phyloP scores from a whole-genome alignment of 495 filamentous ascomycete genomes.

The Aspergillus cavernicola region DNA sequence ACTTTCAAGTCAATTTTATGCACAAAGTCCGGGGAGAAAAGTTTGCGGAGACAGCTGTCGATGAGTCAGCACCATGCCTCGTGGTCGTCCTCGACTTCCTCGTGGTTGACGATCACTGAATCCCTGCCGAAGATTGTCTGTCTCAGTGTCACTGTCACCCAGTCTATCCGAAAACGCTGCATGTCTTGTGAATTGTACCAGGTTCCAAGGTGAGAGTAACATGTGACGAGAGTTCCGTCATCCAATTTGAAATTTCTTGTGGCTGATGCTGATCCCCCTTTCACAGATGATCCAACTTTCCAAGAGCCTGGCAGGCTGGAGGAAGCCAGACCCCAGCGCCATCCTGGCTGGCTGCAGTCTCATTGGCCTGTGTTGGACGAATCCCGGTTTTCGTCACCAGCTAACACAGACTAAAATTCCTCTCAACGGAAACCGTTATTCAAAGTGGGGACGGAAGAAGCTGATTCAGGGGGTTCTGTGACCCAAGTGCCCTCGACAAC shows the following conservation, averaged over 20 bases:
- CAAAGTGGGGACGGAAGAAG: constrained; percentile 12
- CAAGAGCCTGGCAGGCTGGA: too few relatives aligned
- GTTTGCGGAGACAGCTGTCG: constrained; percentile 8
- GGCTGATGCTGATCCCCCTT: constrained; percentile 14
- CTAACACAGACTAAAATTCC: constrained; percentile 5
- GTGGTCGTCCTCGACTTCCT: not conserved
- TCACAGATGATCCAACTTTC: constrained; percentile 7
- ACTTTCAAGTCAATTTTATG: not conserved
- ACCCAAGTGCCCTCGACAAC: not conserved
- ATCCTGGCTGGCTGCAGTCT: not conserved
- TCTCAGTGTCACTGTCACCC: too few relatives aligned
- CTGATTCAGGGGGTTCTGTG: constrained; percentile 14
- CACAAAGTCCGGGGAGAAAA: constrained; percentile 16
- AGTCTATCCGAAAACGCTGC: too few relatives aligned
- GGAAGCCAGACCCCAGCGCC: not conserved
- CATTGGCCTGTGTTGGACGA: constrained; percentile 1
- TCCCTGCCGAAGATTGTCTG: too few relatives aligned
- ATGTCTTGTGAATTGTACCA: too few relatives aligned
- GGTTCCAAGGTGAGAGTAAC: not conserved
- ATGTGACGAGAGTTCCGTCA: not conserved
- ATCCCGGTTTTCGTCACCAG: not conserved
- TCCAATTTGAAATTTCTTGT: not conserved
- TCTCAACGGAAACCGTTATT: constrained; percentile 17
- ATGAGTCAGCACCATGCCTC: constrained; percentile 1
- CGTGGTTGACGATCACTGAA: not conserved